Conservation (phyloP, 108 stramenopile species). For the Nannochloropsis oceanica region DNA sequence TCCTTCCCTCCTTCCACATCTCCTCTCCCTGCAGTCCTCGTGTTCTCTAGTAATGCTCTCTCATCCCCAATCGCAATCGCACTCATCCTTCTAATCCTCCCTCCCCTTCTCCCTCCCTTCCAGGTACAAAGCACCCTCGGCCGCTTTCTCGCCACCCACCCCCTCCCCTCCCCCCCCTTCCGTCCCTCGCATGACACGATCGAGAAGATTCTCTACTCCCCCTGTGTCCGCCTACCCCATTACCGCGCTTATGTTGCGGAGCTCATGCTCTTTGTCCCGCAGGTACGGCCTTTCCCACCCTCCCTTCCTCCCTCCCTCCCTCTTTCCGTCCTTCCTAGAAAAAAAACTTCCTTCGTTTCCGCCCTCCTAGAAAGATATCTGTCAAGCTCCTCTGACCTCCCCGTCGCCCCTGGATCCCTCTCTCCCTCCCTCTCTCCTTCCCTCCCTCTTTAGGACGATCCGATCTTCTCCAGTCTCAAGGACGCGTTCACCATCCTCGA, state of each 20-base stretch:
- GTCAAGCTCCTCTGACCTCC: background rate
- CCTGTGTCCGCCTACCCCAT: background rate
- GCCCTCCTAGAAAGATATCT: background rate
- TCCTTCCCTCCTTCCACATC: too few species aligned
- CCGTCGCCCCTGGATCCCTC: background rate
- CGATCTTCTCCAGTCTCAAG: too few species aligned
- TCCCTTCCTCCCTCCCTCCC: background rate
- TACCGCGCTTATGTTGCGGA: background rate
- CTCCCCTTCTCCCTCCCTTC: background rate
- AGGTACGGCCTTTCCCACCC: background rate
- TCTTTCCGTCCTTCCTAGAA: background rate
- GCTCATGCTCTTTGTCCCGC: background rate
- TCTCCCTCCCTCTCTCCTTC: background rate
- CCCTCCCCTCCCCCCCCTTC: background rate
- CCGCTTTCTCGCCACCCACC: background rate
- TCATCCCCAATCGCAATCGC: too few species aligned
- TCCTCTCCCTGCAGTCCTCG: too few species aligned
- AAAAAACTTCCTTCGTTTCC: too few species aligned
- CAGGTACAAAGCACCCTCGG: background rate
- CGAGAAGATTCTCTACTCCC: background rate
- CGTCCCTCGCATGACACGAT: background rate
- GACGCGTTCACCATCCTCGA: too few species aligned
- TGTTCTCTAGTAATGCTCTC: too few species aligned
- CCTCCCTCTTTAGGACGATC: background rate
- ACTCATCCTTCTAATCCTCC: too few species aligned